These are phyloP conservation scores for Monosporozyma aerobia DNA, from an alignment of 805 yeast genomes.

Conservation along the genomic window DNA sequence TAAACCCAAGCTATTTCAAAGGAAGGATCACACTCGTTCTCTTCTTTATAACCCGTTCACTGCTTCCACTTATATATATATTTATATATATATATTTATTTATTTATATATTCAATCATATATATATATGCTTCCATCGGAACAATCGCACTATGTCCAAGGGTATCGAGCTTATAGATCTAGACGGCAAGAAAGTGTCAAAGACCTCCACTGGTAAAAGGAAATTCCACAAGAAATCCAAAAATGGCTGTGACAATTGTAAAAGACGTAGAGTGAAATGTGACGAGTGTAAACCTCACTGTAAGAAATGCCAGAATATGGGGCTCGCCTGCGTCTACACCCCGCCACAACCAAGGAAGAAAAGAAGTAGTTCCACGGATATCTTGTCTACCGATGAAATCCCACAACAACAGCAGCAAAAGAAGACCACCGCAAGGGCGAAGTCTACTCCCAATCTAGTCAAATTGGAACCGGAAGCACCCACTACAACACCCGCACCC, in stretches of 20 bases:
- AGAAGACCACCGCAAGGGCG: not conserved
- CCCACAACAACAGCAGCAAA: no score
- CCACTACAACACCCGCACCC: not conserved
- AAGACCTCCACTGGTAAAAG: conserved; percentile 58
- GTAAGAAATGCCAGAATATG: conserved; percentile 72
- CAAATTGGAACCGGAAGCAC: not conserved
- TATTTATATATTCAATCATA: not conserved
- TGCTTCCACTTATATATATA: no score
- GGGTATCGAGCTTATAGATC: conserved; percentile 26
- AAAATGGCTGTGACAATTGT: conserved; percentile 85
- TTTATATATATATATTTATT: no score
- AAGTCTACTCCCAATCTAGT: not conserved
- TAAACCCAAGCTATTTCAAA: no score
- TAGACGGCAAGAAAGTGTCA: conserved; percentile 34
- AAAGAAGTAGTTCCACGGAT: not conserved
- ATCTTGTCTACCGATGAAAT: no score
- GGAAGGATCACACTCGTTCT: no score
- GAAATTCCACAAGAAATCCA: conserved; percentile 80
- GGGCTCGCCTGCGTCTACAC: conserved; percentile 66
- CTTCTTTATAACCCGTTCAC: no score
- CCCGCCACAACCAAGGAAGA: not conserved
- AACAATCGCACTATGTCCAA: not conserved
- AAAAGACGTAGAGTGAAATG: conserved; percentile 86
- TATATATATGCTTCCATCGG: not conserved
- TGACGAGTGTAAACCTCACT: conserved; percentile 75